phyloP scores from a whole-genome alignment of 495 filamentous ascomycete species.

The Oleoguttula mirabilis region DNA sequence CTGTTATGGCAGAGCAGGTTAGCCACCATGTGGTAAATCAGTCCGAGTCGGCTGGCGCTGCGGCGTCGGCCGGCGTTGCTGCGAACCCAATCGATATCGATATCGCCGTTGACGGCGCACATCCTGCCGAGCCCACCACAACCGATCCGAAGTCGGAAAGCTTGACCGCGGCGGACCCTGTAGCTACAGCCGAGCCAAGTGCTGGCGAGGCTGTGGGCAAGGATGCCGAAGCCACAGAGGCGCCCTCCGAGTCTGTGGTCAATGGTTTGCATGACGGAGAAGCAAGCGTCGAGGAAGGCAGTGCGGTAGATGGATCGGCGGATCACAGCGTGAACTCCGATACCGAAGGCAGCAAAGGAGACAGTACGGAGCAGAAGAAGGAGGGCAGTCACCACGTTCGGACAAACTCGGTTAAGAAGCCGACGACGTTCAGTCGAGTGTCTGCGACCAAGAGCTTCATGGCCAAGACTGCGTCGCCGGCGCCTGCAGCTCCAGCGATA shows the following conservation, averaged over 20 bases:
- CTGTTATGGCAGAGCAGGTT: slow-evolving; percentile 75
- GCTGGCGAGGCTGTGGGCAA: too few relatives aligned
- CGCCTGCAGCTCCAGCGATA: slow-evolving; percentile 18
- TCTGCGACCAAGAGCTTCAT: slow-evolving; percentile 86
- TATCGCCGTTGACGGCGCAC: slow-evolving; percentile 46
- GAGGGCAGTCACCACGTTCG: slow-evolving; percentile 49
- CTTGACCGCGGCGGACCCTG: background rate
- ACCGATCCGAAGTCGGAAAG: background rate
- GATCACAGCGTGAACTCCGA: slow-evolving; percentile 53
- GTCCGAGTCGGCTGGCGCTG: slow-evolving; percentile 61
- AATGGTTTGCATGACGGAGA: background rate
- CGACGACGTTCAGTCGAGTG: slow-evolving; percentile 81
- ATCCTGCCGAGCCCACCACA: slow-evolving; percentile 20
- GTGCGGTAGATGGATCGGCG: slow-evolving; percentile 6
- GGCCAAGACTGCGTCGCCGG: slow-evolving; percentile 41
- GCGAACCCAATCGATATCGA: slow-evolving; percentile 46
- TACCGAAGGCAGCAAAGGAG: slow-evolving; percentile 43
- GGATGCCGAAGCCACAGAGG: too few relatives aligned
- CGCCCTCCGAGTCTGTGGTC: too few relatives aligned
- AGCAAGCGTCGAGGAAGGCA: slow-evolving; percentile 2
- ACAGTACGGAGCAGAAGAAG: slow-evolving; percentile 35
- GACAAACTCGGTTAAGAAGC: slow-evolving; percentile 67
- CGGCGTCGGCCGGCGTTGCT: slow-evolving; percentile 61
- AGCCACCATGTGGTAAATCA: slow-evolving; percentile 69
- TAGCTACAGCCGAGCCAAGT: slow-evolving; percentile 11